Evolutionary conservation across 108 stramenopile genomes (phyloP).

Genomic region (Seminavis robusta): DNA sequence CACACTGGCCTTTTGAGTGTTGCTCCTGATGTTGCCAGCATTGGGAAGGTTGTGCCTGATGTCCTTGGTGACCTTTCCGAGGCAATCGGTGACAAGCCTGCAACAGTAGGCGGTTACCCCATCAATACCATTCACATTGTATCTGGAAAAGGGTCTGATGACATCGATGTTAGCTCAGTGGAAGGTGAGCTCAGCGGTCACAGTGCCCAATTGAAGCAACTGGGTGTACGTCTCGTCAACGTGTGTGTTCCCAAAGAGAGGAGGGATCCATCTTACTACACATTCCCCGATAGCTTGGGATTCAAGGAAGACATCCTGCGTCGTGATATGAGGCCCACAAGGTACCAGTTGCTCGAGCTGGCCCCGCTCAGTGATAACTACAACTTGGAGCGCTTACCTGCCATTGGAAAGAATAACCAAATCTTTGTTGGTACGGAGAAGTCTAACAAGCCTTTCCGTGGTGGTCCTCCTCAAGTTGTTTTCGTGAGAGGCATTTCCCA

Average conservation of each 20-base stretch:
- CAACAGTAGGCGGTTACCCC: conserved; percentile 50
- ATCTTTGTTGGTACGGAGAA: conserved; percentile 92
- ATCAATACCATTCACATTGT: conserved; percentile 88
- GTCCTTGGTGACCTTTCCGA: conserved; percentile 59
- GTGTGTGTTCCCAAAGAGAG: conserved; percentile 63
- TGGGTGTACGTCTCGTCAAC: conserved; percentile 83
- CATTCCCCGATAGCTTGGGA: conserved; percentile 74
- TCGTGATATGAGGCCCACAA: conserved; percentile 95
- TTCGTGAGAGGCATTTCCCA: conserved; percentile 92
- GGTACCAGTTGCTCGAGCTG: conserved; percentile 93
- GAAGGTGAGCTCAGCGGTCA: conserved; percentile 53
- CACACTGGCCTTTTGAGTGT: conserved; percentile 65
- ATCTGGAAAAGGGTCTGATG: conserved; percentile 24
- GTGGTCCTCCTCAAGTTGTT: conserved; percentile 85
- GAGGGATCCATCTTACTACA: conserved; percentile 81
- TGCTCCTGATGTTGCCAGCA: conserved; percentile 56
- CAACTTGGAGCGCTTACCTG: conserved; percentile 79
- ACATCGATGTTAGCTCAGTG: conserved; percentile 35
- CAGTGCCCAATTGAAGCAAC: conserved; percentile 51
- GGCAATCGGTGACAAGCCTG: conserved; percentile 42
- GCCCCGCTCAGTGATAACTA: conserved; percentile 75
- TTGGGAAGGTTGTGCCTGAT: no score
- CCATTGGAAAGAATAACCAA: conserved; percentile 89
- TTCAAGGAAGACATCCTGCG: conserved; percentile 89
- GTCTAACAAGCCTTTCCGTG: conserved; percentile 41